A percentile compares a stretch with the other conserved stretches of the same genome.
These are phyloP conservation scores for Lactifluus echinatus DNA, from an alignment of 768 basidiomycete species.

Conservation along the genomic window DNA sequence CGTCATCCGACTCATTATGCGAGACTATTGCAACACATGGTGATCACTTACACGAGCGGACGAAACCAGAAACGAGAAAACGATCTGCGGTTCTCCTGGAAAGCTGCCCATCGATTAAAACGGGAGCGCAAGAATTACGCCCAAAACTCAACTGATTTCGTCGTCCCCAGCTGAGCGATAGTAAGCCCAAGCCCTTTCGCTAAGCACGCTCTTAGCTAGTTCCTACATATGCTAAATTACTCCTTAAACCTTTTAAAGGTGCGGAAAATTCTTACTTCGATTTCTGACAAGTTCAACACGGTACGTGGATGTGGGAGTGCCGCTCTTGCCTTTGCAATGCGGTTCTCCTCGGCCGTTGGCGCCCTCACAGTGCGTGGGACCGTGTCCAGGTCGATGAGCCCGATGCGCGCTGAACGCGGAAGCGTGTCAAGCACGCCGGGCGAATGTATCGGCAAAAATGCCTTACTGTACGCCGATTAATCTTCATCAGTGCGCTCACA, in stretches of 20 bases:
- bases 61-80: slow-evolving; percentile 70
- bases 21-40: not conserved
- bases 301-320: slow-evolving; percentile 23
- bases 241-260: not conserved
- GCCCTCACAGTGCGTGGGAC: slow-evolving; percentile 17
- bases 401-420: slow-evolving; percentile 24
- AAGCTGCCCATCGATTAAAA: slow-evolving; percentile 15
- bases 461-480: slow-evolving; percentile 13
- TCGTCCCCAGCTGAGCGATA: slow-evolving; percentile 26
- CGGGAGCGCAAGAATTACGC: not conserved
- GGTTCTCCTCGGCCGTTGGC: slow-evolving; percentile 25
- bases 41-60: slow-evolving; percentile 45
- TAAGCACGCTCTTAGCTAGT: slow-evolving; percentile 24
- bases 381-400: slow-evolving; percentile 25
- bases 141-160: slow-evolving; percentile 20
- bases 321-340: slow-evolving; percentile 23
- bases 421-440: slow-evolving; percentile 21
- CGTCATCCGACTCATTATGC: not conserved
- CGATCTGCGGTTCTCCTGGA: slow-evolving; percentile 20
- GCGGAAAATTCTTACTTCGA: slow-evolving; percentile 21
- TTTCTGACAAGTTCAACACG: slow-evolving; percentile 26
- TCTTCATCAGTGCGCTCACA: slow-evolving; percentile 1
- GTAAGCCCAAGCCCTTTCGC: slow-evolving; percentile 26
- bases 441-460: slow-evolving; percentile 18
- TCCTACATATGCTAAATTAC: slow-evolving; percentile 10